Base-by-base conservation (phyloP, 78 protist species). In the Pigoraptor vietnamica region DNA sequence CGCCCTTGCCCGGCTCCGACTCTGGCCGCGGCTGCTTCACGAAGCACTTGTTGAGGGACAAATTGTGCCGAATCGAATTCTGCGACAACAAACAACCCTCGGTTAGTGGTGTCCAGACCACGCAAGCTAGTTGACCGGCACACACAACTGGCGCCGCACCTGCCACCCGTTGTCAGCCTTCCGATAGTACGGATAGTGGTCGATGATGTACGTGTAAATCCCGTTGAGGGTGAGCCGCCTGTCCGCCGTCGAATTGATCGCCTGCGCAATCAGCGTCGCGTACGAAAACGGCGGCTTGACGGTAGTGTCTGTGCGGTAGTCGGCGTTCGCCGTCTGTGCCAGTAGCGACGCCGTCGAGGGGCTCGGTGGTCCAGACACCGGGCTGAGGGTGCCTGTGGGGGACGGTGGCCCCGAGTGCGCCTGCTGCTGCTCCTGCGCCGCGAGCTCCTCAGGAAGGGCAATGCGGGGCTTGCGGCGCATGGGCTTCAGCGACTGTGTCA, bases 401-500 rank as follows among this genome's bases (percentile, higher is more conserved):
- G 56, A 40, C 25, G 2, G 56, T 2, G 56, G 56, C 25, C 56
- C 56, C 2, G 56, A 40, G 56, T 2, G 25, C 2, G 56, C 2
- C 56, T 2, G 14, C 25, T 14, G 25, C 2, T 19, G 56, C 56
- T 2, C 2, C 14, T 40, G 56, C 2, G 14, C 14, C 56, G 56
- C 56, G 14, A 19, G 25, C 56, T 40, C 56, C 2, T 40, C 56
- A 40, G 56, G 56, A 2, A 40, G 25, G 56, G 56, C 24, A 39
- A 86, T 1, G n/a, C 6, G 39, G 34, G 48, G 89, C 36, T 10
- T n/a, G n/a, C 81, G 23, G 36, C 37, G 1, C 25, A 35, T 19
- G 14, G 92, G 92, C 87, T 37, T 35, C 81, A 91, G 24, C 21
- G 29, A 1, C 89, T 91, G 92, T 32, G 92, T 35, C 24, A 83